Evolutionary conservation across 2,329 filamentous ascomycete genomes (phyloP).

Genomic region (Nemania diffusa): DNA sequence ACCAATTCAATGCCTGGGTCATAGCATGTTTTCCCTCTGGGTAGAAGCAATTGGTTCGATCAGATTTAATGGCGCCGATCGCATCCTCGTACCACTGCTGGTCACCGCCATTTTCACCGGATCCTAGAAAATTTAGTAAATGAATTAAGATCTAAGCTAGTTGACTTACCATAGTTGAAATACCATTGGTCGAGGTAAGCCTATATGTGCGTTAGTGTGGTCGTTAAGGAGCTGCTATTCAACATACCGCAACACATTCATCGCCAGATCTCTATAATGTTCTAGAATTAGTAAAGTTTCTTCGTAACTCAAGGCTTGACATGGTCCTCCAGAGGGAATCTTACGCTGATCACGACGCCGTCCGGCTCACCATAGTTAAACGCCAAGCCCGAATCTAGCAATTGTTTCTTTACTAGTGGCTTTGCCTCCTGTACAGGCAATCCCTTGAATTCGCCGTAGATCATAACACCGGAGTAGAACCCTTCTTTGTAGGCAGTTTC

Average conservation of each 20-base stretch:
- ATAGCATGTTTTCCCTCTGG: slow-evolving; percentile 82
- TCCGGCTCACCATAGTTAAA: slow-evolving; percentile 96
- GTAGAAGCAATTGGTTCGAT: slow-evolving; percentile 73
- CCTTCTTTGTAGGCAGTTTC: slow-evolving; percentile 97
- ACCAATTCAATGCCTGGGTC: slow-evolving; percentile 83
- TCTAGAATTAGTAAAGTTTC: slow-evolving; percentile 53
- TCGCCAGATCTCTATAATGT: slow-evolving; percentile 77
- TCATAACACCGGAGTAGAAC: slow-evolving; percentile 93
- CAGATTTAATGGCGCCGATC: slow-evolving; percentile 76
- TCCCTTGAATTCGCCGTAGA: slow-evolving; percentile 87
- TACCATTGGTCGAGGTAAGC: slow-evolving; percentile 98
- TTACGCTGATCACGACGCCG: slow-evolving; percentile 33
- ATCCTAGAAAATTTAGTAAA: slow-evolving; percentile 59
- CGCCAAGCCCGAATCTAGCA: slow-evolving; percentile 80
- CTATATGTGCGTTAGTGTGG: slow-evolving; percentile 15
- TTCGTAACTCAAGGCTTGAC: neutral
- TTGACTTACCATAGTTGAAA: slow-evolving; percentile 85
- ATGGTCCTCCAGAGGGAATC: neutral
- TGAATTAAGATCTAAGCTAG: neutral
- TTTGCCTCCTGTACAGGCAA: slow-evolving; percentile 88
- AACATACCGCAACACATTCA: slow-evolving; percentile 78
- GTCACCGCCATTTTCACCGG: slow-evolving; percentile 32
- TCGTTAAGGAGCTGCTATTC: neutral
- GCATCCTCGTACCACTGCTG: slow-evolving; percentile 77
- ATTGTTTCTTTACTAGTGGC: slow-evolving; percentile 80